A percentile compares a stretch with the other conserved stretches of the same genome.
Conservation (phyloP, 371 early-diverging fungal species). For the Actinomucor elegans region DNA sequence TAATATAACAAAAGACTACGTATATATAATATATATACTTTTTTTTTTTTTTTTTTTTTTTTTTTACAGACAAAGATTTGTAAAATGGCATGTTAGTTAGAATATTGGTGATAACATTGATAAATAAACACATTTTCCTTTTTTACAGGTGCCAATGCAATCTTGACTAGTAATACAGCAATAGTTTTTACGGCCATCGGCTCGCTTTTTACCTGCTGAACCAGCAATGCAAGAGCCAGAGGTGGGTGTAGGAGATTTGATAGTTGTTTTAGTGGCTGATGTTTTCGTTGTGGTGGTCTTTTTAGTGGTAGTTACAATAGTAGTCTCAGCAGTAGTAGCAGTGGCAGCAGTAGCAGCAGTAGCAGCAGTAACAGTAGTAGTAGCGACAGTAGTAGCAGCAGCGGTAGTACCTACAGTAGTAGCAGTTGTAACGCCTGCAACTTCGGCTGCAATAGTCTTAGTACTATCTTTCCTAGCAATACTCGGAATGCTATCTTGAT, state of each 20-base stretch:
- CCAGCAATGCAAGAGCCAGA: slow-evolving; percentile 13
- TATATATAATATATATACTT: neutral
- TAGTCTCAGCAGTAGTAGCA: neutral
- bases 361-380: neutral
- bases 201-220: slow-evolving; percentile 8
- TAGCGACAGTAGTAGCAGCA: neutral
- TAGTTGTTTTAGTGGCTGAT: neutral
- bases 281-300: neutral
- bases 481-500: slow-evolving; percentile 26
- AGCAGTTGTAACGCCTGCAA: neutral
- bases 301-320: neutral
- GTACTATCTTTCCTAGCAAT: neutral
- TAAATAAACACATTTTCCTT: slow-evolving; percentile 17
- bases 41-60: neutral
- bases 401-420: neutral
- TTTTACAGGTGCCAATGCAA: slow-evolving; percentile 13
- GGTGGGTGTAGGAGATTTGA: neutral
- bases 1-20: neutral
- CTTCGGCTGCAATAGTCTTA: neutral
- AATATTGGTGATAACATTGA: too few species aligned
- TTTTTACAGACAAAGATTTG: neutral
- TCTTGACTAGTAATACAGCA: slow-evolving; percentile 20
- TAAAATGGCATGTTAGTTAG: neutral
- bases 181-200: slow-evolving; percentile 16
- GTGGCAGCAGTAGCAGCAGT: neutral